Percentiles rank a stretch among this genome's conserved stretches.
phyloP scores from a whole-genome alignment of 257 asterid genomes.

The Nicotiana benthamiana region DNA sequence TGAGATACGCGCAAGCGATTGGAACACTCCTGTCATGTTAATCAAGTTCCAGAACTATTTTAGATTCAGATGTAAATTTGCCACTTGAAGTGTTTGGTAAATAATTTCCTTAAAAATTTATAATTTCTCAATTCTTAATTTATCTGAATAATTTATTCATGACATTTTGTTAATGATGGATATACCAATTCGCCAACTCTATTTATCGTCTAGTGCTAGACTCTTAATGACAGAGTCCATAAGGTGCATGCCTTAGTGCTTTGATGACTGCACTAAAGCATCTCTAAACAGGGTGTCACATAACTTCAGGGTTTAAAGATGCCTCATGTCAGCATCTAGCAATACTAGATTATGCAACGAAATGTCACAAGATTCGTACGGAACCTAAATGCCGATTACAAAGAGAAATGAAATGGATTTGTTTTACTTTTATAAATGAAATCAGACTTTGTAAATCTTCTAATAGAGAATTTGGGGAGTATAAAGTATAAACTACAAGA shows the following conservation, averaged over 20 bases:
- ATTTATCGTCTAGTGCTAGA: not conserved
- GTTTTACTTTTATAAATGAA: not conserved
- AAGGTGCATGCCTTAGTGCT: not conserved
- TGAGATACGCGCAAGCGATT: no score
- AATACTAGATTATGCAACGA: not conserved
- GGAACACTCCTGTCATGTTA: not conserved
- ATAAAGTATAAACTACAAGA: not conserved
- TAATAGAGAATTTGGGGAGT: not conserved
- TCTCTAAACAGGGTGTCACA: not conserved
- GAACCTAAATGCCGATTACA: not conserved
- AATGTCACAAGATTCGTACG: not conserved
- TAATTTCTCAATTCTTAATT: not conserved
- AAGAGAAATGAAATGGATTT: not conserved
- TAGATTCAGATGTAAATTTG: not conserved
- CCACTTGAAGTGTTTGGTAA: not conserved
- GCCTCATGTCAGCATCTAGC: not conserved
- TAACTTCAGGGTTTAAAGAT: not conserved
- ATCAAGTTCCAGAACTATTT: not conserved
- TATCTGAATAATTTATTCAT: not conserved
- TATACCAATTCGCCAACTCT: not conserved
- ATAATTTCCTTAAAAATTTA: not conserved
- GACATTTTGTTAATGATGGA: not conserved
- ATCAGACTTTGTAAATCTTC: not conserved
- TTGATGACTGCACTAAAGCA: not conserved
- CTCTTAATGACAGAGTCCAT: not conserved